Conservation (phyloP, 495 filamentous ascomycete species). For the Staphylotrichum tortipilum region DNA sequence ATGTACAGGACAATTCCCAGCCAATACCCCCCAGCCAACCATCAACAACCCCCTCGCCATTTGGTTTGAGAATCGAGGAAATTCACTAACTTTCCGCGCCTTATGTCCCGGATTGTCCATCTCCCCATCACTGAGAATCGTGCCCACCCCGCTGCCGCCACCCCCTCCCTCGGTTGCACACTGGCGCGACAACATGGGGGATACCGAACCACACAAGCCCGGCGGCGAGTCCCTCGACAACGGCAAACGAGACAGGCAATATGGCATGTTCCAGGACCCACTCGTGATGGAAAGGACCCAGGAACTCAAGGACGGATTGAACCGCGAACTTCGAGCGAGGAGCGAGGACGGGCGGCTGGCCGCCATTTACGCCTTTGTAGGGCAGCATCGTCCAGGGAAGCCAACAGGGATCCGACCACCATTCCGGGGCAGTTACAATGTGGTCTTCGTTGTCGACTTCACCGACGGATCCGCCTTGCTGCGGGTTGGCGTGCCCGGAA, state of each 20-base stretch:
- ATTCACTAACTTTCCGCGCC: too few species aligned
- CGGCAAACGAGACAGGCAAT: not conserved
- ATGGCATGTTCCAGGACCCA: not conserved
- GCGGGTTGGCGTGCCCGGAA: not conserved
- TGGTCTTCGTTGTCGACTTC: not conserved
- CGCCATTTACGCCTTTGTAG: not conserved
- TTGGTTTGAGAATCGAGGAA: too few species aligned
- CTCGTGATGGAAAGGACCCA: not conserved
- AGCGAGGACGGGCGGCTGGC: not conserved
- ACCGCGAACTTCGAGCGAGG: not conserved
- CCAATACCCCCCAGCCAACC: too few species aligned
- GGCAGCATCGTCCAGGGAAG: not conserved
- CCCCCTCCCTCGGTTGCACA: too few species aligned
- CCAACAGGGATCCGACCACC: not conserved
- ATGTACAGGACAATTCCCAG: too few species aligned
- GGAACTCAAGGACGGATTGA: not conserved
- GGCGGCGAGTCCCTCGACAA: too few species aligned
- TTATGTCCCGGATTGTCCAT: too few species aligned
- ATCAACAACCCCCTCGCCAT: too few species aligned
- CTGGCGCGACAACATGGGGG: too few species aligned
- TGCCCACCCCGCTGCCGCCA: too few species aligned
- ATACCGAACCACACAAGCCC: too few species aligned
- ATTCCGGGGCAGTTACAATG: constrained; percentile 1
- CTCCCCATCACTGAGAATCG: too few species aligned
- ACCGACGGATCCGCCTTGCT: not conserved